These are phyloP conservation scores for Ananas comosus DNA, from an alignment of 176 grass and related monocot species.

Conservation along the genomic window DNA sequence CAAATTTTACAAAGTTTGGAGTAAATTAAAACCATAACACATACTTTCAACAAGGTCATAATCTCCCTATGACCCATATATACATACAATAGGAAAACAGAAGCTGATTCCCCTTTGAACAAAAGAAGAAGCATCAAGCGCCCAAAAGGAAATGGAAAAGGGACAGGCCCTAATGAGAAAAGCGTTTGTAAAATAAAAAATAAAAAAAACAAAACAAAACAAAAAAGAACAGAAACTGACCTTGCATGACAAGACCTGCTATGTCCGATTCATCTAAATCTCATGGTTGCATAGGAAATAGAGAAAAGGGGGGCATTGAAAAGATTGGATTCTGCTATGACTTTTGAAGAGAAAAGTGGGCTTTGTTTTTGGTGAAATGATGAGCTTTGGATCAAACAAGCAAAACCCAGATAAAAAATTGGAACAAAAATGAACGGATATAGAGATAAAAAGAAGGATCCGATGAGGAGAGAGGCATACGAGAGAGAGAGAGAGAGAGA, in stretches of 20 bases:
- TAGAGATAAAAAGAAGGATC: not conserved
- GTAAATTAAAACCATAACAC: not conserved
- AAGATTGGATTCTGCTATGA: conserved; percentile 20
- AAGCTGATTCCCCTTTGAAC: not conserved
- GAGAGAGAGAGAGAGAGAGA: not conserved
- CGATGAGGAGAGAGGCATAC: not conserved
- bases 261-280: conserved; percentile 23
- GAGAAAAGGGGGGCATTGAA: not conserved
- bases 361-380: not conserved
- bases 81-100: too few species aligned
- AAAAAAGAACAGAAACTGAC: conserved; percentile 28
- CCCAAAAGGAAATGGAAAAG: too few species aligned
- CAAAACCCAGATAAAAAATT: not conserved
- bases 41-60: not conserved
- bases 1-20: conserved; percentile 25
- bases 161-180: too few species aligned
- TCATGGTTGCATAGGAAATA: not conserved
- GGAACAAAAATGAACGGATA: not conserved
- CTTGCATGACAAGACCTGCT: conserved; percentile 24
- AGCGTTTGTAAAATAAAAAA: not conserved
- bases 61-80: not conserved
- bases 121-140: conserved; percentile 10
- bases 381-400: not conserved
- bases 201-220: not conserved
- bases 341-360: conserved; percentile 18